These are phyloP conservation scores for Basidiobolus meristosporus DNA, from an alignment of 371 early-diverging fungal species.

Conservation along the genomic window DNA sequence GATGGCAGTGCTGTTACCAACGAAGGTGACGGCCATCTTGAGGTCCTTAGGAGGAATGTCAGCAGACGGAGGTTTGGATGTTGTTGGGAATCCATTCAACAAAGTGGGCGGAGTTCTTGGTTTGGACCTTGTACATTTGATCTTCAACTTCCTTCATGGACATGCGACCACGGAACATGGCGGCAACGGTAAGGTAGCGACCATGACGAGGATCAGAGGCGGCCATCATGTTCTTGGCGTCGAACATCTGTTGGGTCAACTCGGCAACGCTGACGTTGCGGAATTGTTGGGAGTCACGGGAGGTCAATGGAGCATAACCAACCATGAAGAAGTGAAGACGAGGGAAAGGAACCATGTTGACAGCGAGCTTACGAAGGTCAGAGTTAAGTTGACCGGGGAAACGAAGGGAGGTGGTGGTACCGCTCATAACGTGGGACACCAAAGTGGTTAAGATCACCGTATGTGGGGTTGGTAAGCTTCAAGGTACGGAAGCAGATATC, in stretches of 20 bases:
- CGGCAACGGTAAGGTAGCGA: slow-evolving; percentile 94
- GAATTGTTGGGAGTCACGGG: slow-evolving; percentile 78
- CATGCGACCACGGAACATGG: slow-evolving; percentile 97
- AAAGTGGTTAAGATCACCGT: slow-evolving; percentile 81
- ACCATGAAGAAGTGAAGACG: slow-evolving; percentile 99
- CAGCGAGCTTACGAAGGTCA: slow-evolving; percentile 94
- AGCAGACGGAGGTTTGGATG: slow-evolving; percentile 97
- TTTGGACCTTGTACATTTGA: slow-evolving; percentile 93
- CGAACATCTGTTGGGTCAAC: slow-evolving; percentile 96
- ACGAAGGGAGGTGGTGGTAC: slow-evolving; percentile 93
- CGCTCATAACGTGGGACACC: slow-evolving; percentile 88
- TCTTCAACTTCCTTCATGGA: slow-evolving; percentile 99
- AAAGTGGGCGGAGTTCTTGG: slow-evolving; percentile 91
- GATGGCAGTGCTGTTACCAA: slow-evolving; percentile 98
- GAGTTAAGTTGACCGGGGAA: slow-evolving; percentile 99
- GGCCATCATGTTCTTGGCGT: slow-evolving; percentile 98
- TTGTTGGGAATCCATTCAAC: slow-evolving; percentile 99
- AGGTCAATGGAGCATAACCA: slow-evolving; percentile 93
- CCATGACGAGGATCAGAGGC: slow-evolving; percentile 96
- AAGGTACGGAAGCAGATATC: slow-evolving; percentile 89
- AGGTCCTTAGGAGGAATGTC: slow-evolving; percentile 94
- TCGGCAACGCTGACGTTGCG: slow-evolving; percentile 84
- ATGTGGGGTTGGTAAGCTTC: slow-evolving; percentile 72
- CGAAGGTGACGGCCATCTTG: slow-evolving; percentile 96
- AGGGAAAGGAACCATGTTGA: slow-evolving; percentile 97